A percentile compares a stretch with the other conserved stretches of the same genome.
Conservation (phyloP, 2,329 filamentous ascomycete species). For the Cordyceps cateniannulata region DNA sequence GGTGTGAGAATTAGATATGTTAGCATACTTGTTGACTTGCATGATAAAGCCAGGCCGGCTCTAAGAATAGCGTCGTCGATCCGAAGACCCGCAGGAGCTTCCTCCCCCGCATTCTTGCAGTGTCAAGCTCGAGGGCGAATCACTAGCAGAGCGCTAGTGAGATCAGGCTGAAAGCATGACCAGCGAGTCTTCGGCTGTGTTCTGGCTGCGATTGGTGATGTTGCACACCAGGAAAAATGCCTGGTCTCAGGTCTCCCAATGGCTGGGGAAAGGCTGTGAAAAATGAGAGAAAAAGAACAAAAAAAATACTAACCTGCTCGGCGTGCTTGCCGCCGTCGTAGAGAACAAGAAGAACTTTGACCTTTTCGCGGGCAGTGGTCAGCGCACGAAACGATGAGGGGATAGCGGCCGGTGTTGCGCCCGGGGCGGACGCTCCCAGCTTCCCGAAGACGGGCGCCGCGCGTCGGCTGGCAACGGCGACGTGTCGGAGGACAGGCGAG, state of each 20-base stretch:
- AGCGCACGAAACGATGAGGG: slow-evolving; percentile 51
- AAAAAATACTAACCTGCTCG: slow-evolving; percentile 59
- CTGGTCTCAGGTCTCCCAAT: not conserved
- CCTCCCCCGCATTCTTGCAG: not conserved
- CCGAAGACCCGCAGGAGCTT: not conserved
- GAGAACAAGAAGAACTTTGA: slow-evolving; percentile 89
- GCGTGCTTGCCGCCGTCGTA: slow-evolving; percentile 91
- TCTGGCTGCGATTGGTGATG: not conserved
- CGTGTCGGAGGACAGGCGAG: slow-evolving; percentile 17
- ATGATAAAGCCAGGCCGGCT: not conserved
- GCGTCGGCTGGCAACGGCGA: not conserved
- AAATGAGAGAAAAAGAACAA: not conserved
- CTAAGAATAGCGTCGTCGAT: slow-evolving; percentile 4
- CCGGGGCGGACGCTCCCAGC: slow-evolving; percentile 21
- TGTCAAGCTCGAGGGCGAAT: not conserved
- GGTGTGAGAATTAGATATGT: slow-evolving; percentile 10
- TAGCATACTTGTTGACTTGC: not conserved
- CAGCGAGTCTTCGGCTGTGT: not conserved
- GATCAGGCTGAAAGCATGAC: not conserved
- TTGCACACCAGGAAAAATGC: not conserved
- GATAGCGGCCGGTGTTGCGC: slow-evolving; percentile 20
- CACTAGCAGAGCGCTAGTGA: not conserved
- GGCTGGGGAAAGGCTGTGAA: not conserved
- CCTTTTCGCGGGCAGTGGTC: slow-evolving; percentile 52
- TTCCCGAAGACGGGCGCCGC: slow-evolving; percentile 27